Evolutionary conservation across 2,329 filamentous ascomycete species (phyloP).

Genomic region (Aspergillus sp.): DNA sequence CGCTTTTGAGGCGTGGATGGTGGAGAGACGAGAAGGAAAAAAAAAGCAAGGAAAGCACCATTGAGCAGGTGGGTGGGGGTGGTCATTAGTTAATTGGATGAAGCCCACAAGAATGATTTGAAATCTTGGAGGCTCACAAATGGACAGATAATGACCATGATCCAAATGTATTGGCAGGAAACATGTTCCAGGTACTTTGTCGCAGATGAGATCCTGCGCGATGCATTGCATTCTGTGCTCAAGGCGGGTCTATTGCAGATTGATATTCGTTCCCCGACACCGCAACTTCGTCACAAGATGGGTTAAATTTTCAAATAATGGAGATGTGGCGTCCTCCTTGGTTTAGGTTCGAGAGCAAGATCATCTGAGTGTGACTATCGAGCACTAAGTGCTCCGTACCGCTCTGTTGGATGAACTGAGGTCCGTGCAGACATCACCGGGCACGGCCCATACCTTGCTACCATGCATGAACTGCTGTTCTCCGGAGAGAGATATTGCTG

Average conservation of each 20-base stretch:
- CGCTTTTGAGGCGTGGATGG: background rate
- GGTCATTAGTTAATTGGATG: background rate
- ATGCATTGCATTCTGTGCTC: background rate
- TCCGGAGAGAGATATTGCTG: background rate
- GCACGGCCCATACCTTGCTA: no score
- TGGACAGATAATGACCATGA: background rate
- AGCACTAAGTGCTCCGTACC: no score
- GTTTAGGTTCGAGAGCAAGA: background rate
- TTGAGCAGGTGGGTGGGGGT: background rate
- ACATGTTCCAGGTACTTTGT: background rate
- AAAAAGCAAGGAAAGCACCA: slow-evolving; percentile 4
- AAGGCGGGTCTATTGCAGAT: background rate
- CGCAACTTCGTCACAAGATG: background rate
- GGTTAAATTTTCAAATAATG: no score
- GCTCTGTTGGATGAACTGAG: background rate
- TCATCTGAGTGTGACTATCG: background rate
- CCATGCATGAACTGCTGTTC: background rate
- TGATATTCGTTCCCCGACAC: background rate
- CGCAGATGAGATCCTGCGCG: background rate
- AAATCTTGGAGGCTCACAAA: background rate
- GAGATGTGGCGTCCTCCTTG: no score
- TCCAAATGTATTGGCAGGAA: background rate
- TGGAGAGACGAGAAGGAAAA: background rate
- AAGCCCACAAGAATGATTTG: background rate
- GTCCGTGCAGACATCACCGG: background rate